phyloP scores from a whole-genome alignment of 148 eudicot species.

The Rhododendron simsii region DNA sequence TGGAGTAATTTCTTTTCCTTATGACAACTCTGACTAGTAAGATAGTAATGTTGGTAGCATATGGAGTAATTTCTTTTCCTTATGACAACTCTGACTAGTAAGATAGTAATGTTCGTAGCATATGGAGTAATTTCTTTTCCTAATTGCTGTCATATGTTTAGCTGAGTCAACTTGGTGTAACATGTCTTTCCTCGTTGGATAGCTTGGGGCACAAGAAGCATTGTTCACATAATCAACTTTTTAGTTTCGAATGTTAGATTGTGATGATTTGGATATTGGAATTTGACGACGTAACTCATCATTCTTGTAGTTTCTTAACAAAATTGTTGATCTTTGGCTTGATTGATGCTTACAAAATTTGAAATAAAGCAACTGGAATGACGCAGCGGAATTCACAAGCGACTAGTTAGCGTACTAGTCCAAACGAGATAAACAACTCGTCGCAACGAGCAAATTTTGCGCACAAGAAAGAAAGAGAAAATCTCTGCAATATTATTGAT shows the following conservation, averaged over 20 bases:
- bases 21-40: too few relatives aligned
- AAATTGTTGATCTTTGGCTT: not conserved
- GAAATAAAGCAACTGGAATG: too few relatives aligned
- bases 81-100: not conserved
- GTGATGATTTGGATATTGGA: not conserved
- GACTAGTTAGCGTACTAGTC: too few relatives aligned
- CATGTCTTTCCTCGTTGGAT: not conserved
- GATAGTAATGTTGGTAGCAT: not conserved
- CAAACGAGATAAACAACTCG: too few relatives aligned
- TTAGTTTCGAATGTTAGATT: not conserved
- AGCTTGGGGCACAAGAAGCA: not conserved
- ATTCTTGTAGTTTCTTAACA: not conserved
- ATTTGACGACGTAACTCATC: not conserved
- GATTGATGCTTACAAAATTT: not conserved
- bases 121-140: not conserved
- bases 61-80: not conserved
- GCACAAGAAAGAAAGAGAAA: too few relatives aligned
- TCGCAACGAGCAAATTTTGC: too few relatives aligned
- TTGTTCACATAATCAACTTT: not conserved
- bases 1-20: not conserved
- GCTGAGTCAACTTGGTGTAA: not conserved
- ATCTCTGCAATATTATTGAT: too few relatives aligned
- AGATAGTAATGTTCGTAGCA: not conserved
- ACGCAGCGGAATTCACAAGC: too few relatives aligned
- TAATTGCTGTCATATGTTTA: not conserved